Evolutionary conservation across 2,329 filamentous ascomycete genomes (phyloP).

Genomic region (Calonectria montana): DNA sequence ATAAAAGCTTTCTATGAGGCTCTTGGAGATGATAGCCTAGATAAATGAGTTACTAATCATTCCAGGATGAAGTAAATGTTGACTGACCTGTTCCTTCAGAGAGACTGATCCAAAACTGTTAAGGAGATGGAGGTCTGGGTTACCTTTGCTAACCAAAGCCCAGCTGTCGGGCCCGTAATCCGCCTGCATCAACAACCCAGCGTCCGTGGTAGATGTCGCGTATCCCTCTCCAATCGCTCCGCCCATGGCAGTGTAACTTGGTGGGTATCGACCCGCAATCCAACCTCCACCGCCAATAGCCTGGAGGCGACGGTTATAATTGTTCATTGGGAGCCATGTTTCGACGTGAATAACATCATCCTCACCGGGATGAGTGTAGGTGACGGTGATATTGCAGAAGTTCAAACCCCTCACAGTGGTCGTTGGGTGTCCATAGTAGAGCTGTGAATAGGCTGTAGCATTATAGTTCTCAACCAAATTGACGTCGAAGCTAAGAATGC

Average conservation of each 20-base stretch:
- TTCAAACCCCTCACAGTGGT: slow-evolving; percentile 6
- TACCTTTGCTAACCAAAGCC: slow-evolving; percentile 29
- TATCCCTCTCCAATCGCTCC: slow-evolving; percentile 32
- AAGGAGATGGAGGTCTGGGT: slow-evolving; percentile 36
- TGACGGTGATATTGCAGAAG: slow-evolving; percentile 45
- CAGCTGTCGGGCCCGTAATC: neutral
- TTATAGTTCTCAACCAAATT: slow-evolving; percentile 2
- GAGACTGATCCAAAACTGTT: slow-evolving; percentile 40
- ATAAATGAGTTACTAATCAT: neutral
- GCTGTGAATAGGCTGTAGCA: neutral
- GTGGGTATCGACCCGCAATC: slow-evolving; percentile 35
- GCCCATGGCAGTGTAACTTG: slow-evolving; percentile 29
- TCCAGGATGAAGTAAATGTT: neutral
- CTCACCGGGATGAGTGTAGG: slow-evolving; percentile 30
- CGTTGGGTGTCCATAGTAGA: slow-evolving; percentile 7
- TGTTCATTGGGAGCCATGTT: slow-evolving; percentile 38
- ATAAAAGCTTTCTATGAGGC: slow-evolving; percentile 57
- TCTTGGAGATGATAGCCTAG: slow-evolving; percentile 54
- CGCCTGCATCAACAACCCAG: slow-evolving; percentile 18
- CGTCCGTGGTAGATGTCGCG: slow-evolving; percentile 35
- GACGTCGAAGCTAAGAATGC: neutral
- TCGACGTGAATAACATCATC: slow-evolving; percentile 40
- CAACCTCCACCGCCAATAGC: slow-evolving; percentile 47
- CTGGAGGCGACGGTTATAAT: slow-evolving; percentile 48
- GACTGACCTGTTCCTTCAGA: slow-evolving; percentile 40